These are phyloP conservation scores for Heliamphora exappendiculata DNA, from an alignment of 148 eudicot species.

Conservation along the genomic window DNA sequence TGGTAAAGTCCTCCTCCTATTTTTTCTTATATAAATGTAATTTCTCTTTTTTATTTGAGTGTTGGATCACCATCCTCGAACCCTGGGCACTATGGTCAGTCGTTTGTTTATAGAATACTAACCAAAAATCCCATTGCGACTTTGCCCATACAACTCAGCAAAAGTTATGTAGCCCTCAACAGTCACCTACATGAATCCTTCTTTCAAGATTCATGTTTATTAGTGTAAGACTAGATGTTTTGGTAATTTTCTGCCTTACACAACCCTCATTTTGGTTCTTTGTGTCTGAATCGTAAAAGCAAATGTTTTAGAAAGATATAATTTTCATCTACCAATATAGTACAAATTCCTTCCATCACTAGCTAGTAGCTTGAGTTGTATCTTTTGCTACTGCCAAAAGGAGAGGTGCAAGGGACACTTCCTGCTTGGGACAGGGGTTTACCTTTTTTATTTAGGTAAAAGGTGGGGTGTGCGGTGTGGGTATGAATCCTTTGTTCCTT, in stretches of 20 bases:
- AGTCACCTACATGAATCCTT: background rate
- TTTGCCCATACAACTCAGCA: too few species aligned
- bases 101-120: background rate
- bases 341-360: background rate
- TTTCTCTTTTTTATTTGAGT: background rate
- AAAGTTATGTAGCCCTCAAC: background rate
- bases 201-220: background rate
- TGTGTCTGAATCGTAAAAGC: background rate
- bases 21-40: background rate
- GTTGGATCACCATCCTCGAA: background rate
- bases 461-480: background rate
- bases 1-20: constrained; percentile 28
- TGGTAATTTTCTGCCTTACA: background rate
- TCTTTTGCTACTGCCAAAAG: background rate
- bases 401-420: background rate
- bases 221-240: background rate
- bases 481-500: background rate
- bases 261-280: background rate
- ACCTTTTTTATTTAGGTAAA: background rate
- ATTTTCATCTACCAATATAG: background rate
- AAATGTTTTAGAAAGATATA: background rate
- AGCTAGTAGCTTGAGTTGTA: background rate
- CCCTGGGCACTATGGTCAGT: background rate
- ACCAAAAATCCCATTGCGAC: background rate
- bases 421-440: background rate